Percentiles rank a stretch among this genome's conserved stretches.
phyloP scores from a whole-genome alignment of 768 basidiomycete genomes.

The Pleurotus citrinopileatus region DNA sequence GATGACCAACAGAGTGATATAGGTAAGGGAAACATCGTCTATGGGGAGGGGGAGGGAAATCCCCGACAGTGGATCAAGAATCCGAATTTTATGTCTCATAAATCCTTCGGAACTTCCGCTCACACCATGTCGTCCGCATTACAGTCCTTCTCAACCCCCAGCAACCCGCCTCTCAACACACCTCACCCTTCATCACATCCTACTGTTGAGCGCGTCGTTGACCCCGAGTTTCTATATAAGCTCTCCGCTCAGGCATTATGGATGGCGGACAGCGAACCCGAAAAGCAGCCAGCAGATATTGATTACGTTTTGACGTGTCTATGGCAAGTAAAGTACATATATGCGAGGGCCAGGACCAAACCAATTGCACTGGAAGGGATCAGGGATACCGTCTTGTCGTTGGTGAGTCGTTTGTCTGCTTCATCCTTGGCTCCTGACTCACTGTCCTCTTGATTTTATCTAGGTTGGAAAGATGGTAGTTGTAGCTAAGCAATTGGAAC shows the following conservation, averaged over 20 bases:
- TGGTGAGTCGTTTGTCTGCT: slow-evolving; percentile 3
- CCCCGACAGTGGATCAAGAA: slow-evolving; percentile 2
- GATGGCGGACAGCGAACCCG: slow-evolving; percentile 3
- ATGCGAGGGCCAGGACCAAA: slow-evolving; percentile 20
- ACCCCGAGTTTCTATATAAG: slow-evolving; percentile 8
- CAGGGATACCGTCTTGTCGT: neutral
- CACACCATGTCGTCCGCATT: slow-evolving; percentile 9
- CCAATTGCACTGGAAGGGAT: neutral
- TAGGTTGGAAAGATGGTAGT: slow-evolving; percentile 72
- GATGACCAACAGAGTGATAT: neutral
- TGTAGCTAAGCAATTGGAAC: slow-evolving; percentile 60
- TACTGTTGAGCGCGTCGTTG: slow-evolving; percentile 1
- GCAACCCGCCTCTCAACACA: slow-evolving; percentile 9
- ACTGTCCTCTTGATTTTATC: neutral
- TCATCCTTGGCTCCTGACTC: neutral
- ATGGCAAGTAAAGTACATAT: slow-evolving; percentile 49
- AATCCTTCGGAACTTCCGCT: slow-evolving; percentile 1
- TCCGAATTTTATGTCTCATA: slow-evolving; percentile 4
- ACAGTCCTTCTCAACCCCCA: neutral
- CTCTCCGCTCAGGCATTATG: slow-evolving; percentile 12
- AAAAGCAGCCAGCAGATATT: slow-evolving; percentile 37
- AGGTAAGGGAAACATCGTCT: neutral
- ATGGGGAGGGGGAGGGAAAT: neutral
- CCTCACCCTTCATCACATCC: slow-evolving; percentile 4
- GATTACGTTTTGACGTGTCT: slow-evolving; percentile 61